These are phyloP conservation scores for Penicillium canescens DNA, from an alignment of 495 filamentous ascomycete genomes.

Conservation along the genomic window DNA sequence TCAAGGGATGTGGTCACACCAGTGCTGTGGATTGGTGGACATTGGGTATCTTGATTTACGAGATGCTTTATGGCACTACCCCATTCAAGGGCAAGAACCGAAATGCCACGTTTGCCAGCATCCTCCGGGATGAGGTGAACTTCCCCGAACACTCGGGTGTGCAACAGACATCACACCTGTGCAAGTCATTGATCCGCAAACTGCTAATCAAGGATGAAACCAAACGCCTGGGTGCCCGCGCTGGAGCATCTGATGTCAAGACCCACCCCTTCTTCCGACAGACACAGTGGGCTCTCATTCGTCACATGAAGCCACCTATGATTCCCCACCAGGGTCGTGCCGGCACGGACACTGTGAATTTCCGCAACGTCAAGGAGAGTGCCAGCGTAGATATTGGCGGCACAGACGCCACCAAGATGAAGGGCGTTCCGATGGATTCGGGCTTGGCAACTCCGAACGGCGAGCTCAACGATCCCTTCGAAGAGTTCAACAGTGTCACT, in stretches of 20 bases:
- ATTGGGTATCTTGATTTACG: slow-evolving; percentile 92
- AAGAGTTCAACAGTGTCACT: slow-evolving; percentile 98
- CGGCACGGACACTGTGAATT: slow-evolving; percentile 92
- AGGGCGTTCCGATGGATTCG: slow-evolving; percentile 82
- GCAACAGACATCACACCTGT: slow-evolving; percentile 86
- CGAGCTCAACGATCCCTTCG: slow-evolving; percentile 90
- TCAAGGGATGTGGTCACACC: slow-evolving; percentile 97
- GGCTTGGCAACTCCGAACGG: slow-evolving; percentile 82
- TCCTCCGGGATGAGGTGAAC: slow-evolving; percentile 88
- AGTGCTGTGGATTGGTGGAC: slow-evolving; percentile 99
- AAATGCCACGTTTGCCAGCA: slow-evolving; percentile 97
- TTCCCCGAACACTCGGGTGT: slow-evolving; percentile 87
- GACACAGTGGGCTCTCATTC: slow-evolving; percentile 94
- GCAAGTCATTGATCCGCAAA: slow-evolving; percentile 96
- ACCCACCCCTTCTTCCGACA: slow-evolving; percentile 92
- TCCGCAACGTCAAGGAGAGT: slow-evolving; percentile 96
- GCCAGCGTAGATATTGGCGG: slow-evolving; percentile 89
- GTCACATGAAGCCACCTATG: slow-evolving; percentile 99
- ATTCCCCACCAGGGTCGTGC: slow-evolving; percentile 83
- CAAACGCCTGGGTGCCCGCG: slow-evolving; percentile 88
- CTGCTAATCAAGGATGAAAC: slow-evolving; percentile 97
- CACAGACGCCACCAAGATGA: slow-evolving; percentile 54
- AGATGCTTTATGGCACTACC: slow-evolving; percentile 98
- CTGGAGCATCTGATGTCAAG: slow-evolving; percentile 96
- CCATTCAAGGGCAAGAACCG: slow-evolving; percentile 99